These are phyloP conservation scores for Albugo candida DNA, from an alignment of 352 stramenopile species.

Conservation along the genomic window DNA sequence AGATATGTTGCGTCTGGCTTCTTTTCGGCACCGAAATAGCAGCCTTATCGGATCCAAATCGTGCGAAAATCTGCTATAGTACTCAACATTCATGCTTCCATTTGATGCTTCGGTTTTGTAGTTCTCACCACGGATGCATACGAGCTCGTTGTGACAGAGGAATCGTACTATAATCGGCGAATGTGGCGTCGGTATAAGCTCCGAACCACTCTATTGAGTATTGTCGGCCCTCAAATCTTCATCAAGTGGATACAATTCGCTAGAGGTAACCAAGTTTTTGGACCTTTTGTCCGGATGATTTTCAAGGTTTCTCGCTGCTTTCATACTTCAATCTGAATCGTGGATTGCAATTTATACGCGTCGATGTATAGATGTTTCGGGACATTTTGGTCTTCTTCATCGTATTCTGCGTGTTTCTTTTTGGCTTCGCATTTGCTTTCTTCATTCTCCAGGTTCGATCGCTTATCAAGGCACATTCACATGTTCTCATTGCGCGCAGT, in stretches of 20 bases:
- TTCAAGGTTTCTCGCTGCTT: constrained; percentile 27
- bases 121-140: not conserved
- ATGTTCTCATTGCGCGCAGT: constrained; percentile 10
- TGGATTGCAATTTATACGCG: not conserved
- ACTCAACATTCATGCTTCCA: not conserved
- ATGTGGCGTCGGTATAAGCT: constrained; percentile 49
- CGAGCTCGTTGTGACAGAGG: not conserved
- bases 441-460: constrained; percentile 55
- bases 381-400: constrained; percentile 57
- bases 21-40: constrained; percentile 28
- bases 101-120: too few species aligned
- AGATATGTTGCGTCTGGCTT: constrained; percentile 53
- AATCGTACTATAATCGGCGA: constrained; percentile 26
- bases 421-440: constrained; percentile 57
- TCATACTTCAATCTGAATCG: not conserved
- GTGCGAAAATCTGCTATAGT: constrained; percentile 5
- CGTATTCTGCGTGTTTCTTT: constrained; percentile 52
- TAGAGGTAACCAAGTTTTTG: constrained; percentile 35
- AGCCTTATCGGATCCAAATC: constrained; percentile 15
- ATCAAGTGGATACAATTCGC: constrained; percentile 70
- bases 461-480: not conserved
- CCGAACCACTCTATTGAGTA: constrained; percentile 55
- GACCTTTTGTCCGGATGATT: constrained; percentile 71
- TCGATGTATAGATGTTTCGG: constrained; percentile 41
- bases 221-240: constrained; percentile 57